Evolutionary conservation across 1,139 yeast species (phyloP).

Genomic region (Geotrichum candidum): DNA sequence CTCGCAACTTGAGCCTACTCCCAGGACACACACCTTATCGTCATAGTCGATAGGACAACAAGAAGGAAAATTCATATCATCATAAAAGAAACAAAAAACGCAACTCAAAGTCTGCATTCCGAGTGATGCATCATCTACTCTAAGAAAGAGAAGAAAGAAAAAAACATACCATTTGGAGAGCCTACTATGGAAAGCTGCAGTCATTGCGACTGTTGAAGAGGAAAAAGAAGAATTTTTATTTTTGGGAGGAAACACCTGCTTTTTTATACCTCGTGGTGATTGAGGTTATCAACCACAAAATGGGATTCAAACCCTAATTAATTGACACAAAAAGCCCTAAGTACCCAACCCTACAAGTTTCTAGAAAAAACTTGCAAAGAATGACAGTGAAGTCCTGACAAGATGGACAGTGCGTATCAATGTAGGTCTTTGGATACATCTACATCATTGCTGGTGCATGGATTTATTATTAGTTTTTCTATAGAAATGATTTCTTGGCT

Average conservation of each 20-base stretch:
- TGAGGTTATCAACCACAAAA: background rate
- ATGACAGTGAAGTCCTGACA: too few relatives aligned
- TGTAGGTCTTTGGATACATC: too few relatives aligned
- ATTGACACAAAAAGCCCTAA: background rate
- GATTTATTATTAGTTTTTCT: too few relatives aligned
- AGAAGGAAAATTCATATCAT: conserved; percentile 52
- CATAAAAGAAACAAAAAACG: conserved; percentile 20
- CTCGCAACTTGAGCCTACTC: conserved; percentile 24
- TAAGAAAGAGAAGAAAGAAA: background rate
- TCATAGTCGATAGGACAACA: conserved; percentile 82
- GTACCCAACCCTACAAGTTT: background rate
- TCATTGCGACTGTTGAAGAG: background rate
- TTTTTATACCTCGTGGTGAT: background rate
- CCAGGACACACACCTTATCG: conserved; percentile 64
- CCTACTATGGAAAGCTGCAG: background rate
- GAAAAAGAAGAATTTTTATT: background rate
- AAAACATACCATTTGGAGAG: background rate
- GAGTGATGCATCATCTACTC: background rate
- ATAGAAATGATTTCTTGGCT: too few relatives aligned
- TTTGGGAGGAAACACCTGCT: background rate
- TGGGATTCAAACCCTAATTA: background rate
- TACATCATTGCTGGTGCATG: too few relatives aligned
- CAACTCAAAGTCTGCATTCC: background rate
- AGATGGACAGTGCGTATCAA: too few relatives aligned
- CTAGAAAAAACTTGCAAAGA: background rate